A percentile compares a stretch with the other conserved stretches of the same genome.
Conservation (phyloP, 2,329 filamentous ascomycete species). For the Rasamsonia emersonii region DNA sequence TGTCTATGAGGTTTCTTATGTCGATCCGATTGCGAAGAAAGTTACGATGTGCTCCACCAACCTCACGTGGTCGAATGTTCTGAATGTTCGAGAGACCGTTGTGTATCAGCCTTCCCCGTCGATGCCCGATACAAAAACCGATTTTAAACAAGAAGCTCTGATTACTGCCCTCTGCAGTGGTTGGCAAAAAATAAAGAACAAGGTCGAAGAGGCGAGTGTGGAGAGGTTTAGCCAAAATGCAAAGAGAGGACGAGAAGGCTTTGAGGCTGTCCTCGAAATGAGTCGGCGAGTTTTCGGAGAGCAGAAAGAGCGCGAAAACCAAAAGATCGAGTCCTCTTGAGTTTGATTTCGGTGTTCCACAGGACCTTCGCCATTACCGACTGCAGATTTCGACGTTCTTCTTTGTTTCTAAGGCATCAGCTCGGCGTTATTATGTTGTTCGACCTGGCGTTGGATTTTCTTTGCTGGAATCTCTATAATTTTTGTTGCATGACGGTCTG, state of each 20-base stretch:
- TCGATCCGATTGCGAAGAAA: constrained; percentile 72
- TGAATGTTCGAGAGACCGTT: constrained; percentile 89
- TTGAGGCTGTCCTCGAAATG: constrained; percentile 90
- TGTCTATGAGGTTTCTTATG: constrained; percentile 93
- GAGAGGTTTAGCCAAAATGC: constrained; percentile 89
- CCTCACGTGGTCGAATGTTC: constrained; percentile 81
- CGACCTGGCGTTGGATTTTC: too few species aligned
- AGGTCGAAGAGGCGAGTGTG: constrained; percentile 86
- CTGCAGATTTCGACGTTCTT: constrained; percentile 24
- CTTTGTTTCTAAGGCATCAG: constrained; percentile 15
- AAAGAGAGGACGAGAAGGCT: constrained; percentile 80
- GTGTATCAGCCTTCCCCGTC: constrained; percentile 60
- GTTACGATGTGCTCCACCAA: constrained; percentile 97
- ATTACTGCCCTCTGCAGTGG: constrained; percentile 92
- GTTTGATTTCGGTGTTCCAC: neutral
- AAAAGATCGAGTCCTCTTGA: constrained; percentile 27
- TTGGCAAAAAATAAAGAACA: constrained; percentile 95
- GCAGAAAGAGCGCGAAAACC: constrained; percentile 60
- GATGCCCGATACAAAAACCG: constrained; percentile 52
- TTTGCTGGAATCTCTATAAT: too few species aligned
- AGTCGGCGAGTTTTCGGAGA: constrained; percentile 85
- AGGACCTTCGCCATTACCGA: too few species aligned
- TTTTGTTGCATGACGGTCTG: too few species aligned
- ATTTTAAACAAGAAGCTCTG: constrained; percentile 81
- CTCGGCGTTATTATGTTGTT: constrained; percentile 18